Conservation (phyloP, 2,329 filamentous ascomycete species). For the Cadophora sp. region DNA sequence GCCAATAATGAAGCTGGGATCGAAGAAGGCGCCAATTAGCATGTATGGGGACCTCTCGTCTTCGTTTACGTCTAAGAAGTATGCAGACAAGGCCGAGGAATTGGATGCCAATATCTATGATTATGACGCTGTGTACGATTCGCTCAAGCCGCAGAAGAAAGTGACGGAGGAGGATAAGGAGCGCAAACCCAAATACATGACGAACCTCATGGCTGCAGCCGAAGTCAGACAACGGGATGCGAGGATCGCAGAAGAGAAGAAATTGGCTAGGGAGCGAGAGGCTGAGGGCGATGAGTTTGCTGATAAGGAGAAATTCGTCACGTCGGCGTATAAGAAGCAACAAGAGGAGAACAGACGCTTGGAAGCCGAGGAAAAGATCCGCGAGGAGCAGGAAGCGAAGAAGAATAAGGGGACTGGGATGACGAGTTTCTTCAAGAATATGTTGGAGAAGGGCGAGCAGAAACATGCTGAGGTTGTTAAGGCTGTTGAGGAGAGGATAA, state of each 20-base stretch:
- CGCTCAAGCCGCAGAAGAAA: slow-evolving; percentile 70
- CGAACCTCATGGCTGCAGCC: slow-evolving; percentile 73
- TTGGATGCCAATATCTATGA: slow-evolving; percentile 81
- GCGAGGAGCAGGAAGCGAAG: slow-evolving; percentile 69
- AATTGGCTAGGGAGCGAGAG: slow-evolving; percentile 78
- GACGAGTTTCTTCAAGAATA: slow-evolving; percentile 78
- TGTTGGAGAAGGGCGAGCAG: slow-evolving; percentile 74
- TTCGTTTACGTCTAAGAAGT: slow-evolving; percentile 65
- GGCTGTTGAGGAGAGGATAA: slow-evolving; percentile 64
- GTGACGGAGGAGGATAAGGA: slow-evolving; percentile 61
- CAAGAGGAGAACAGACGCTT: slow-evolving; percentile 75
- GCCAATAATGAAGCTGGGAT: slow-evolving; percentile 39
- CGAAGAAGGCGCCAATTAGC: slow-evolving; percentile 51
- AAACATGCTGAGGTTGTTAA: slow-evolving; percentile 73
- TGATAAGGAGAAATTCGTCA: slow-evolving; percentile 87
- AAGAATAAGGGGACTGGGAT: slow-evolving; percentile 74
- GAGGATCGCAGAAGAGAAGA: slow-evolving; percentile 80
- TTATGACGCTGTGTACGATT: slow-evolving; percentile 84
- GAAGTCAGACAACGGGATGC: slow-evolving; percentile 80
- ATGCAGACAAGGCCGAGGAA: slow-evolving; percentile 68
- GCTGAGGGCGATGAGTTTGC: slow-evolving; percentile 82
- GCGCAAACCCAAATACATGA: slow-evolving; percentile 80
- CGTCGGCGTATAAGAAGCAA: slow-evolving; percentile 80
- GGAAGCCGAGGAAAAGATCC: slow-evolving; percentile 73
- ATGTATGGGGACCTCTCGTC: slow-evolving; percentile 72